These are phyloP conservation scores for Iris pallida DNA, from an alignment of 116 monocot genomes.

Conservation along the genomic window DNA sequence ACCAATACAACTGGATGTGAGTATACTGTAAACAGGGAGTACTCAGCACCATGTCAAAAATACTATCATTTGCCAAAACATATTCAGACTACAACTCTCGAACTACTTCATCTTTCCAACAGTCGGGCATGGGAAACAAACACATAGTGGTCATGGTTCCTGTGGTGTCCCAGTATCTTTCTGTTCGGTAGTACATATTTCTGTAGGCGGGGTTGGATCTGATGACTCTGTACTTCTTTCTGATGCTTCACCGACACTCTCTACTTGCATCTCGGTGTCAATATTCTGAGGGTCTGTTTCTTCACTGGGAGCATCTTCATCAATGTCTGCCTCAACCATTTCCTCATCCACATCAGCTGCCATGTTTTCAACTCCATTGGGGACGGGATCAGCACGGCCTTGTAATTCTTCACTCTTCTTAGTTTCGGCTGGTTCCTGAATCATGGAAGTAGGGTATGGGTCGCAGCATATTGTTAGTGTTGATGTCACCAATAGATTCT, in stretches of 20 bases:
- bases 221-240: neutral
- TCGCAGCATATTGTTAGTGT: constrained; percentile 48
- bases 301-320: constrained; percentile 23
- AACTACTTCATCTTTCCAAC: no score
- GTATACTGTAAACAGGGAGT: no score
- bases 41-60: no score
- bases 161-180: no score
- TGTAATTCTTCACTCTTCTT: constrained; percentile 5
- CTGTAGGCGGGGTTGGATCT: no score
- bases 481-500: constrained; percentile 76
- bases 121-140: no score
- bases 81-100: no score
- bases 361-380: constrained; percentile 34
- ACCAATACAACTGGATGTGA: no score
- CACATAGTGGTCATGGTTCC: no score
- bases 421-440: constrained; percentile 9
- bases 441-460: constrained; percentile 35
- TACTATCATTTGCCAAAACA: no score
- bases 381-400: constrained; percentile 9
- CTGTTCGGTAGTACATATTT: no score
- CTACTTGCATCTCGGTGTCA: constrained; percentile 15
- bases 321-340: constrained; percentile 58
- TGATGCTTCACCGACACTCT: neutral
- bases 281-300: constrained; percentile 21
- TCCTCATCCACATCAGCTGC: constrained; percentile 56